Evolutionary conservation across 23 red algal species (phyloP), one percentile per base, ranked within the genome.

Genomic region (Gracilaria domingensis): DNA sequence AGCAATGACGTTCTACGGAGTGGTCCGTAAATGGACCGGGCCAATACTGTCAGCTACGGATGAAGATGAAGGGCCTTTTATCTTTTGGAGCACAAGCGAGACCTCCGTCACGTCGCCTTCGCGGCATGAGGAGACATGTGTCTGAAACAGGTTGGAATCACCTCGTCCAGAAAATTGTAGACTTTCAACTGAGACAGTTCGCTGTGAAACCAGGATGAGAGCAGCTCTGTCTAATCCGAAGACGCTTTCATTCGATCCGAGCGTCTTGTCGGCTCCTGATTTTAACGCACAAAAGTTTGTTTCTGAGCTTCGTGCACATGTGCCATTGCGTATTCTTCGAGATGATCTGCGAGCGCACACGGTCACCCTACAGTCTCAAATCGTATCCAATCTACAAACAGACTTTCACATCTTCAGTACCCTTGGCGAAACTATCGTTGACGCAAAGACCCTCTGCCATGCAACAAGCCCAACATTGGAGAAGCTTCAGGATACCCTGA

Each of bases 251-350:
- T 77, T 77, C 42, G 72, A 77, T 77, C 72, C 72, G 25, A 51
- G 24, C 39, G 72, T 51, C 23, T 51, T 77, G 72, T 77, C 72
- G 40, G 35, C 72, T 8, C 8, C 40, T 11, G 53, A 64, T 16
- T 82, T 82, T 62, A 17, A 82, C 23, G 26, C 74, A 16, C 87
- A 81, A 55, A 59, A 74, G 44, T 96, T 96, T 67, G 71, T 96
- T 23, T 36, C 87, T 12, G 64, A 69, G 13, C 70, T 76, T 44
- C 94, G 94, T 0, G 24, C 42, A 13, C 80, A 70, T 14, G 88
- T 88, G 30, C 94, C 94, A 7, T 81, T 96, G 26, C 78, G 80
- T 33, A 62, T 90, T 45, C 29, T 96, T 24, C 94, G 94, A 30
- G 87, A 90, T 61, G 94, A 92, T 73, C 71, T 96, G 5, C 78